A percentile compares a stretch with the other conserved stretches of the same genome.
These are phyloP conservation scores for Dysphania ambrosioides DNA, from an alignment of 148 eudicot genomes.

Conservation along the genomic window DNA sequence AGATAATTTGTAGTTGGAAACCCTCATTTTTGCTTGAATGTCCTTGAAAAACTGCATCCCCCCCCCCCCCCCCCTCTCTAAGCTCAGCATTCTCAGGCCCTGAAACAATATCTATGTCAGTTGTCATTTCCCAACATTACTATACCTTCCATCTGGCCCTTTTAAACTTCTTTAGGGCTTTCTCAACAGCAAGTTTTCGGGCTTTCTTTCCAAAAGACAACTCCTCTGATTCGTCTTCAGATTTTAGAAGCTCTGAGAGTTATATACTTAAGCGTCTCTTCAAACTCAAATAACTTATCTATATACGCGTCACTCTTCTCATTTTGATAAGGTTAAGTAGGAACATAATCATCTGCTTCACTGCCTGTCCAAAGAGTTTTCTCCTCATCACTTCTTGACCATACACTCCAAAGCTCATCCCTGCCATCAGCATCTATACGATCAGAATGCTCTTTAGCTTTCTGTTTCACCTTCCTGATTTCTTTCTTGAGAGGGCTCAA, in stretches of 20 bases:
- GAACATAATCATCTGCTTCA: slow-evolving; percentile 84
- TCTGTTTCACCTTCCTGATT: slow-evolving; percentile 68
- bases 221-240: slow-evolving; percentile 82
- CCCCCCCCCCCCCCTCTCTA: slow-evolving; percentile 86
- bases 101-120: slow-evolving; percentile 81
- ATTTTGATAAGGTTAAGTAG: slow-evolving; percentile 82
- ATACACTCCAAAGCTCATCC: slow-evolving; percentile 74
- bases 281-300: slow-evolving; percentile 85
- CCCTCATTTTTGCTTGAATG: slow-evolving; percentile 91
- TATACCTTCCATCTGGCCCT: slow-evolving; percentile 95
- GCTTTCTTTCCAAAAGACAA: slow-evolving; percentile 91
- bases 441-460: slow-evolving; percentile 72
- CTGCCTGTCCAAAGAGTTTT: slow-evolving; percentile 88
- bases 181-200: slow-evolving; percentile 86
- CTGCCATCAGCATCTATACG: slow-evolving; percentile 89
- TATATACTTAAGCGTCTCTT: slow-evolving; percentile 73
- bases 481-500: slow-evolving; percentile 56
- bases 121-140: slow-evolving; percentile 96
- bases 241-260: slow-evolving; percentile 71
- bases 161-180: slow-evolving; percentile 87
- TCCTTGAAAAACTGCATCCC: slow-evolving; percentile 95
- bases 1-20: slow-evolving; percentile 78
- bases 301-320: slow-evolving; percentile 82
- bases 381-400: slow-evolving; percentile 95
- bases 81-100: slow-evolving; percentile 97